Evolutionary conservation across 352 stramenopile species (phyloP).

Genomic region (Phytophthora pinifolia): DNA sequence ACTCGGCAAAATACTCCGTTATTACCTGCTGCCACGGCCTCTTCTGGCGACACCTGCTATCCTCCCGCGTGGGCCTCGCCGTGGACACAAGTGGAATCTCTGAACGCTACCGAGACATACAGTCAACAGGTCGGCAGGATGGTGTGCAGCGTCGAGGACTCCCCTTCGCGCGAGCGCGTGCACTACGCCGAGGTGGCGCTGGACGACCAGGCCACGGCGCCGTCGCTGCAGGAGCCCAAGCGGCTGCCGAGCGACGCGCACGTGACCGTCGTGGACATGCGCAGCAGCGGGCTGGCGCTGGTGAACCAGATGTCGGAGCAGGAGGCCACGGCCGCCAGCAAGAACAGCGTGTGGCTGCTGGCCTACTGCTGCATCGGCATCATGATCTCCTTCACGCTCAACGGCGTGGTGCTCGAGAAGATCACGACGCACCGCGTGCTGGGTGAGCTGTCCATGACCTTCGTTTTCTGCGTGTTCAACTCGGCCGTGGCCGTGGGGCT

Average conservation of each 20-base stretch:
- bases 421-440: slow-evolving; percentile 83
- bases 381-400: slow-evolving; percentile 84
- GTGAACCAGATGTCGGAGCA: slow-evolving; percentile 10
- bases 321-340: slow-evolving; percentile 13
- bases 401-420: slow-evolving; percentile 82
- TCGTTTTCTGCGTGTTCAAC: slow-evolving; percentile 82
- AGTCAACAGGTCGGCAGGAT: slow-evolving; percentile 39
- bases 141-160: slow-evolving; percentile 46
- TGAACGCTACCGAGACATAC: not conserved
- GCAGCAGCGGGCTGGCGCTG: slow-evolving; percentile 23
- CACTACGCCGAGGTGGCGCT: slow-evolving; percentile 69
- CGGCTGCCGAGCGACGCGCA: slow-evolving; percentile 29
- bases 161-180: slow-evolving; percentile 23
- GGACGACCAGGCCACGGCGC: slow-evolving; percentile 31
- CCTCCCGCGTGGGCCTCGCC: not conserved
- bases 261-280: slow-evolving; percentile 37
- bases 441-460: slow-evolving; percentile 83
- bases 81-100: slow-evolving; percentile 34
- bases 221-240: slow-evolving; percentile 26
- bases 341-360: slow-evolving; percentile 61
- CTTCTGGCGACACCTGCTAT: slow-evolving; percentile 2
- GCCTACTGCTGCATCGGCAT: slow-evolving; percentile 81
- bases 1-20: slow-evolving; percentile 8
- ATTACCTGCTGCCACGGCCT: not conserved
- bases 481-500: slow-evolving; percentile 64